A percentile compares a stretch with the other conserved stretches of the same genome.
phyloP scores from a whole-genome alignment of 345 rosid genomes.

The Kandelia obovata region DNA sequence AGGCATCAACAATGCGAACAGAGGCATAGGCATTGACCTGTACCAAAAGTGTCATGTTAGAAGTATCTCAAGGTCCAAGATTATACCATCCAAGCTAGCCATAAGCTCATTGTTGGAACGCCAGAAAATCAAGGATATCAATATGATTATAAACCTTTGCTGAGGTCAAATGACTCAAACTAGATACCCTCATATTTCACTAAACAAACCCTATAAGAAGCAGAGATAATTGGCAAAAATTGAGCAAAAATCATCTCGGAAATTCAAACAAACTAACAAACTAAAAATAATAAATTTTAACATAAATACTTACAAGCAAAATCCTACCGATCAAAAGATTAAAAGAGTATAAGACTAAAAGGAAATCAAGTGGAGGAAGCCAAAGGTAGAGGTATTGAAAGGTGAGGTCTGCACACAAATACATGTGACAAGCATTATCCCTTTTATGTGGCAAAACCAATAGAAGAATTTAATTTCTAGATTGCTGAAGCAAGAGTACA shows the following conservation, averaged over 20 bases:
- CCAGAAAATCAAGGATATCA: background rate
- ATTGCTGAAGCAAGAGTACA: constrained; percentile 12
- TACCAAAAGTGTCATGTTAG: constrained; percentile 5
- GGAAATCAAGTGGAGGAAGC: background rate
- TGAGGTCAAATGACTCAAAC: background rate
- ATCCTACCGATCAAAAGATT: background rate
- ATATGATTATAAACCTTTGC: background rate
- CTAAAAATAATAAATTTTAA: background rate
- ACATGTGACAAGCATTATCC: background rate
- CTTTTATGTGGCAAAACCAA: background rate
- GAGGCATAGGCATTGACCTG: constrained; percentile 78
- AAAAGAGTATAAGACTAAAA: background rate
- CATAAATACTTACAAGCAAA: background rate
- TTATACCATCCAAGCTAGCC: background rate
- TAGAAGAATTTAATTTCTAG: background rate
- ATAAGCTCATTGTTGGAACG: background rate
- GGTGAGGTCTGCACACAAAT: background rate
- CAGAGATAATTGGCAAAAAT: background rate
- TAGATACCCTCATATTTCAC: background rate
- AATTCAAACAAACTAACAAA: background rate
- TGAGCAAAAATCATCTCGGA: background rate
- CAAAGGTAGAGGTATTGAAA: background rate
- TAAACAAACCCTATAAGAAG: background rate
- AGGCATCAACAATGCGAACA: constrained; percentile 68
- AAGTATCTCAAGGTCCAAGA: background rate